Evolutionary conservation across 805 yeast genomes (phyloP), one percentile per base, ranked within the genome.

Genomic region (Barnettozyma salicaria): DNA sequence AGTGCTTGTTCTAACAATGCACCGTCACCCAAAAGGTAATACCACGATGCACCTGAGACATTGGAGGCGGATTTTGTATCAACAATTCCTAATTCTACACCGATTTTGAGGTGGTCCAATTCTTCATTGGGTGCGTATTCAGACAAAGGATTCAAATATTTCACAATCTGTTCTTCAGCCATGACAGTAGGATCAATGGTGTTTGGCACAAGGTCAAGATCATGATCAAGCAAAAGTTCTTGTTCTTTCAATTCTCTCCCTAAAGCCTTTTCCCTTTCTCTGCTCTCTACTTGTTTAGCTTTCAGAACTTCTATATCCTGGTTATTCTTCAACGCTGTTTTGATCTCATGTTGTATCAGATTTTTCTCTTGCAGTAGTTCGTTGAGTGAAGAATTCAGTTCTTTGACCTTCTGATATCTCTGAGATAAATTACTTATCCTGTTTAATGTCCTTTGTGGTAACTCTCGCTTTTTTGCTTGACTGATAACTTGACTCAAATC

Each of bases 1-100:
- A 92, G 65, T 0, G 98, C 98, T 53, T 83, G 94, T 53, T 92
- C 98, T 33, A 92, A 60, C 24, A 79, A 63, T 0, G 96, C 97
- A 14, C 92, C 96, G 44, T 82, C 94, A 14, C 86, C 85, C 2
- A 80, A 42, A 6, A 92, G 61, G 51, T 85, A 92, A 55, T 88
- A 89, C 82, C 95, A 88, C 2, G 95, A 85, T 1, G 67, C 60
- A 0, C 96, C 96, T 6, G 92, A 73, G 1, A 86, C 74, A 22
- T 71, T 66, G 0, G 97, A 65, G 0, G 95, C 97, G 1, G 74
- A 65, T 13, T 65, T 63, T 36, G 92, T 72, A 41, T 92, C 92
- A 19, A 87, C 60, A 19, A 90, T 59, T 0, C 77, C 74, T 24
- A 86, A 68, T n/a, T 62, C 58, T 17, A 69, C 75, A 45, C 85